Evolutionary conservation across 345 rosid genomes (phyloP), one percentile per base, ranked within the genome.

Genomic region (Gossypium thurberi): DNA sequence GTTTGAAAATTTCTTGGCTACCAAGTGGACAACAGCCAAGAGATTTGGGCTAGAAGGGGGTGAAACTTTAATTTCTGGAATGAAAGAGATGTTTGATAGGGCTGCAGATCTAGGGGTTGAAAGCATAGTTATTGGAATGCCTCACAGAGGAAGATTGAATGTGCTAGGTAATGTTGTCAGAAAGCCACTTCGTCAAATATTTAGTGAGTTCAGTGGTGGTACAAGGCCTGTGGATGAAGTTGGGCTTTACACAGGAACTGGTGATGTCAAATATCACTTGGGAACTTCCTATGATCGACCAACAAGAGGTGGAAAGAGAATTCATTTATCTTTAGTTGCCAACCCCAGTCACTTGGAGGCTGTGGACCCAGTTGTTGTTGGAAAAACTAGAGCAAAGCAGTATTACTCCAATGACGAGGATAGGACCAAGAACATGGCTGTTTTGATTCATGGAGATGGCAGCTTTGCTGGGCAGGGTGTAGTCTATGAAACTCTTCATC

Each of bases 391-490:
- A 77, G 97, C 89, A 23, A 91, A 91, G 69, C 97, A 91, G 60
- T 91, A 91, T 76, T 89, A 85, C 83, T 85, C 92, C 46, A 89
- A 83, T 75, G 97, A 91, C 64, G 62, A 21, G 48, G 81, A 87
- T 47, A 86, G 94, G 79, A 87, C 85, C 37, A 87, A 87, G 82
- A 89, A 89, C 81, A 80, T 91, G 92, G 92, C 81, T 47, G 28
- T 91, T 69, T 82, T 89, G 86, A 91, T 91, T 77, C 97, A 91
- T 73, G 97, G 97, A 17, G 97, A 91, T 83, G 97, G 97, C 60
- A 91, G 97, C 79, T 91, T 91, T 81, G 94, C 97, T 6, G 97
- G 94, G 37, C 97, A 91, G 82, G 97, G 97, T 69, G 97, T 91
- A 20, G 94, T 91, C 0, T 91, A 91, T 80, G 94, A 91, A 76